Evolutionary conservation across 2,329 filamentous ascomycete genomes (phyloP), one percentile per base, ranked within the genome.

Genomic region (Setomelanomma holmii): DNA sequence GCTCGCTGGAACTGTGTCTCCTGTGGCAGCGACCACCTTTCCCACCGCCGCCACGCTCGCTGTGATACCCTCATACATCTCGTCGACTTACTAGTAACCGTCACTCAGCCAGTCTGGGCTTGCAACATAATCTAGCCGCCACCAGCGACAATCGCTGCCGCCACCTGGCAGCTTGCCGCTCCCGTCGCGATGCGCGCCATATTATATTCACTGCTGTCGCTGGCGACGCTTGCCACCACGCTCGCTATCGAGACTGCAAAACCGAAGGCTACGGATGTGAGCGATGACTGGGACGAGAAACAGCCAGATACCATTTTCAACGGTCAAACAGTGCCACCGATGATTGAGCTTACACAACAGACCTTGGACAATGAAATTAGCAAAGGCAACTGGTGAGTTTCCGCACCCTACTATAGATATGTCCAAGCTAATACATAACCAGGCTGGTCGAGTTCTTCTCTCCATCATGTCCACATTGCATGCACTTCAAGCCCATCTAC

Each of bases 401-500:
- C 1, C 12, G 8, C 7, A 12, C 8, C 10, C 10, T 17, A 11
- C 30, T 17, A 4, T 4, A 14, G 10, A n/a, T 8, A 8, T 30
- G 3, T 10, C 27, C 3, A 4, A 6, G 14, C 27, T 30, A 30
- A 30, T 14, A 30, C 10, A 30, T 30, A 14, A n/a, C n/a, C 42
- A 73, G 66, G 68, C 64, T 79, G 23, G 79, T 82, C 46, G 80
- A 82, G 63, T 81, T 78, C 72, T 82, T 75, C 66, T 82, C 79
- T 44, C 80, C 80, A 11, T 75, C 75, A 56, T 82, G 80, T 75
- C 82, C 82, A 40, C 91, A 96, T 75, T 97, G 93, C 78, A 83
- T 83, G 72, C 80, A 83, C 43, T 90, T 91, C 68, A 91, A 90
- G 45, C 95, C 95, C 6, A 88, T 86, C 44, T 97, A 86, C 81